Conservation (phyloP, 352 stramenopile species). For the Globisporangium takayamanum region DNA sequence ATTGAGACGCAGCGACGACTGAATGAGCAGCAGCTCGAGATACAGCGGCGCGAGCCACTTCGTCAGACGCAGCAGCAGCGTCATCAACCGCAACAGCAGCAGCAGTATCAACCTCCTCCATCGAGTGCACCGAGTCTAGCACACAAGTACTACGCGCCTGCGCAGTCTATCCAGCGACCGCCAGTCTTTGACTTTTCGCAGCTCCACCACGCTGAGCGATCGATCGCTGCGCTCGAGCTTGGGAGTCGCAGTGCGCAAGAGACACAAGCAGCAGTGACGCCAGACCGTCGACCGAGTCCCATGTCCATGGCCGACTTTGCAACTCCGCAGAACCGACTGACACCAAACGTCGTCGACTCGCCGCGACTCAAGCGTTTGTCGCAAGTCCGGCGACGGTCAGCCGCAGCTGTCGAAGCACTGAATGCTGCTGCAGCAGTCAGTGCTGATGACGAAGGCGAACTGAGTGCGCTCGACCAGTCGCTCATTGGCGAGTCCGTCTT, state of each 20-base stretch:
- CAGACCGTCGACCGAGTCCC: slow-evolving; percentile 28
- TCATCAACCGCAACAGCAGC: not conserved
- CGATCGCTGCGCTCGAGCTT: slow-evolving; percentile 11
- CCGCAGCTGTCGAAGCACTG: slow-evolving; percentile 1
- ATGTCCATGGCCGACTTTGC: slow-evolving; percentile 71
- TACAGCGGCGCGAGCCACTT: slow-evolving; percentile 14
- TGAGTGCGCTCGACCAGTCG: slow-evolving; percentile 47
- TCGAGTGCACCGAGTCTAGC: not conserved
- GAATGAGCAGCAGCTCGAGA: slow-evolving; percentile 45
- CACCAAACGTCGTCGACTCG: slow-evolving; percentile 24
- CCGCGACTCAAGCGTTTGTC: slow-evolving; percentile 36
- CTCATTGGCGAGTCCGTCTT: slow-evolving; percentile 67
- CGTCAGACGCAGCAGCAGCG: slow-evolving; percentile 17
- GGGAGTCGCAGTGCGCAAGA: slow-evolving; percentile 1
- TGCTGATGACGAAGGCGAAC: slow-evolving; percentile 10
- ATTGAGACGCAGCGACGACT: slow-evolving; percentile 54
- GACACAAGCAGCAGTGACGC: slow-evolving; percentile 8
- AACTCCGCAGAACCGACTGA: slow-evolving; percentile 20
- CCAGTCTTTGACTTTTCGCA: slow-evolving; percentile 12
- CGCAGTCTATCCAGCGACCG: slow-evolving; percentile 2
- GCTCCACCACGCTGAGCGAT: slow-evolving; percentile 13
- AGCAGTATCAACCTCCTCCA: not conserved
- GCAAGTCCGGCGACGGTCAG: slow-evolving; percentile 17
- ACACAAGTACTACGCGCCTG: not conserved
- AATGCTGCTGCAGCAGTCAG: not conserved